These are phyloP conservation scores for Tripterygium wilfordii DNA, from an alignment of 177 flowering plant species.

Conservation along the genomic window DNA sequence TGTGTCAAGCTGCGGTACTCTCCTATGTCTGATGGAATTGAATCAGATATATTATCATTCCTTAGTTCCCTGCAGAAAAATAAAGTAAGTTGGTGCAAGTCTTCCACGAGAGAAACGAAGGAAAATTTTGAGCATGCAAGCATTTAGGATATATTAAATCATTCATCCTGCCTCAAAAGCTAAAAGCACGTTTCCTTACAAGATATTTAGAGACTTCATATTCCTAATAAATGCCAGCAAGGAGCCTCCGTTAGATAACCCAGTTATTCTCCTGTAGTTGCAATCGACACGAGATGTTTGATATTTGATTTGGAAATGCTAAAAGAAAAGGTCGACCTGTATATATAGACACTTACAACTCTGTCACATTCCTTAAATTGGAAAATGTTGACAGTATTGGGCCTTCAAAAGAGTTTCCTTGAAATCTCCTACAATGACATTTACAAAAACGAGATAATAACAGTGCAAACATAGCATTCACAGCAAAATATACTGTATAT, in stretches of 20 bases:
- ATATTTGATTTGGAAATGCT: not conserved
- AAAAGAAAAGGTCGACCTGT: not conserved
- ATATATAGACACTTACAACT: constrained; percentile 37
- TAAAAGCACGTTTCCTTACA: constrained; percentile 34
- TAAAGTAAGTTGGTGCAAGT: no score
- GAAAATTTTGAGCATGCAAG: not conserved
- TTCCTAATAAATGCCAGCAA: constrained; percentile 51
- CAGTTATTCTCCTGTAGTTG: constrained; percentile 62
- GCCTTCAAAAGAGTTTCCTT: constrained; percentile 67
- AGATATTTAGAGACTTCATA: constrained; percentile 38
- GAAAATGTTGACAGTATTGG: constrained; percentile 56
- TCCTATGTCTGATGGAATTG: constrained; percentile 59
- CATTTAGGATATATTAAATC: not conserved
- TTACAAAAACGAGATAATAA: not conserved
- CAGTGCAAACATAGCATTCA: not conserved
- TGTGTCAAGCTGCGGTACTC: constrained; percentile 33
- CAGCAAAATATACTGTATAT: not conserved
- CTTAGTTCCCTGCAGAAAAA: constrained; percentile 46
- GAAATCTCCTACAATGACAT: constrained; percentile 40
- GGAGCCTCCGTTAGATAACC: constrained; percentile 58
- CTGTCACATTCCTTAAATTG: constrained; percentile 39
- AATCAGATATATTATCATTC: constrained; percentile 56
- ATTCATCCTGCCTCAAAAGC: not conserved
- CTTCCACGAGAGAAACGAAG: no score
- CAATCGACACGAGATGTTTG: not conserved